These are phyloP conservation scores for Daldinia caldariorum DNA, from an alignment of 495 filamentous ascomycete species.

Conservation along the genomic window DNA sequence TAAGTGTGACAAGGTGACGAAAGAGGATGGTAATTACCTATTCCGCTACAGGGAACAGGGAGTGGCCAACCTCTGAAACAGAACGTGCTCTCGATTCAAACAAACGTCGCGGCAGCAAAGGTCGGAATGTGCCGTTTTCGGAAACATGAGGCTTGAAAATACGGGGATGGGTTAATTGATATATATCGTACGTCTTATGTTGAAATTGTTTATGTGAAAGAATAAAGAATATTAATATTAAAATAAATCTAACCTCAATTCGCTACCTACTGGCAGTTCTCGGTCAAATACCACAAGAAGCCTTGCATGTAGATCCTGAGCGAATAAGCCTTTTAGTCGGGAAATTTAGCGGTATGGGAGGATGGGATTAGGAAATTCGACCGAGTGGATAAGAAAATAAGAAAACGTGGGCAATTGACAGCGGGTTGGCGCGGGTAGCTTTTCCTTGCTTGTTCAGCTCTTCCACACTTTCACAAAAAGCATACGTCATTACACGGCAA, in stretches of 20 bases:
- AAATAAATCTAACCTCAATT: background rate
- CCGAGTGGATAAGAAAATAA: background rate
- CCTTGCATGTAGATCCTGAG: slow-evolving; percentile 29
- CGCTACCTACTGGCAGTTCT: slow-evolving; percentile 16
- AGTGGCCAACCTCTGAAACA: slow-evolving; percentile 25
- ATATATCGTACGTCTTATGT: background rate
- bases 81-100: slow-evolving; percentile 30
- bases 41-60: background rate
- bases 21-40: slow-evolving; percentile 27
- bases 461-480: background rate
- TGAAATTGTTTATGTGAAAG: background rate
- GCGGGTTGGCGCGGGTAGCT: slow-evolving; percentile 7
- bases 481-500: slow-evolving; percentile 31
- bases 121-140: slow-evolving; percentile 34
- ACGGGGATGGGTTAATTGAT: background rate
- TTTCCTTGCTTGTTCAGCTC: too few relatives aligned
- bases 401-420: background rate
- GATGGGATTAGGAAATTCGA: background rate
- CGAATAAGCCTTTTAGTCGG: slow-evolving; percentile 25
- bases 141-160: slow-evolving; percentile 28
- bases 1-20: too few relatives aligned
- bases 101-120: slow-evolving; percentile 13
- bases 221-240: too few relatives aligned
- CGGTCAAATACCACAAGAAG: slow-evolving; percentile 33
- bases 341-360: slow-evolving; percentile 5